These are phyloP conservation scores for Tolypocladium paradoxum DNA, from an alignment of 2,329 filamentous ascomycete species.

Conservation along the genomic window DNA sequence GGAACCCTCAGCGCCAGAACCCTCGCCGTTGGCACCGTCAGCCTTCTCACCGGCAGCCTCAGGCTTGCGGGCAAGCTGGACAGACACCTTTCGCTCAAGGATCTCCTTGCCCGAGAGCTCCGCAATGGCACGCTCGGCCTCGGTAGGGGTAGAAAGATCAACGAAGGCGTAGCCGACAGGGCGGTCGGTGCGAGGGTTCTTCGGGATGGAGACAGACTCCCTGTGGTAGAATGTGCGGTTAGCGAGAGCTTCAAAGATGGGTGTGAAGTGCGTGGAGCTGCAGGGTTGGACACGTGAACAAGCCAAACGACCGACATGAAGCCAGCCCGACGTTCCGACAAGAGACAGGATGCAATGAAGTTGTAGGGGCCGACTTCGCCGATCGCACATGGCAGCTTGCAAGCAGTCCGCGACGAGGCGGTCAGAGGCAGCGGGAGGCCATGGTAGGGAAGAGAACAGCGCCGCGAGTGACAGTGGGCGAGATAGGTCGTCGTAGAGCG, in stretches of 20 bases:
- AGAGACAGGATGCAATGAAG: not conserved
- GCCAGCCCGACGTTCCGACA: not conserved
- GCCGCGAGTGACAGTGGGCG: not conserved
- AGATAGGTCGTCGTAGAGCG: not conserved
- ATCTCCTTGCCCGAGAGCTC: constrained; percentile 97
- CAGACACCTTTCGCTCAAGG: constrained; percentile 96
- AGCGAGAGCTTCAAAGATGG: constrained; percentile 11
- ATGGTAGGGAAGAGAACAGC: not conserved
- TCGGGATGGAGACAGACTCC: constrained; percentile 97
- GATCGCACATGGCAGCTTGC: not conserved
- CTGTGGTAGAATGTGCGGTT: constrained; percentile 35
- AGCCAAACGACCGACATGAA: not conserved
- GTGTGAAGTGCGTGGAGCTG: not conserved
- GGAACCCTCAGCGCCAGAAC: constrained; percentile 54
- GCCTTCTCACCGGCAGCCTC: constrained; percentile 71
- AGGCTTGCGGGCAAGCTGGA: constrained; percentile 96
- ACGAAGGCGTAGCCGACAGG: constrained; percentile 99
- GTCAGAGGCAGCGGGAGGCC: not conserved
- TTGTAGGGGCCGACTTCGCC: not conserved
- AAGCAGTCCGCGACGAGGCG: not conserved
- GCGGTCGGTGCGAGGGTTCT: constrained; percentile 97
- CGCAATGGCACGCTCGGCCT: constrained; percentile 89
- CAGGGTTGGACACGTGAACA: not conserved
- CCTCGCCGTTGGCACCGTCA: constrained; percentile 68
- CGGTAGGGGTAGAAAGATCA: constrained; percentile 85